Percentiles rank a stretch among this genome's conserved stretches.
phyloP scores from a whole-genome alignment of 2,329 filamentous ascomycete genomes.

The Ophiostoma sp. region DNA sequence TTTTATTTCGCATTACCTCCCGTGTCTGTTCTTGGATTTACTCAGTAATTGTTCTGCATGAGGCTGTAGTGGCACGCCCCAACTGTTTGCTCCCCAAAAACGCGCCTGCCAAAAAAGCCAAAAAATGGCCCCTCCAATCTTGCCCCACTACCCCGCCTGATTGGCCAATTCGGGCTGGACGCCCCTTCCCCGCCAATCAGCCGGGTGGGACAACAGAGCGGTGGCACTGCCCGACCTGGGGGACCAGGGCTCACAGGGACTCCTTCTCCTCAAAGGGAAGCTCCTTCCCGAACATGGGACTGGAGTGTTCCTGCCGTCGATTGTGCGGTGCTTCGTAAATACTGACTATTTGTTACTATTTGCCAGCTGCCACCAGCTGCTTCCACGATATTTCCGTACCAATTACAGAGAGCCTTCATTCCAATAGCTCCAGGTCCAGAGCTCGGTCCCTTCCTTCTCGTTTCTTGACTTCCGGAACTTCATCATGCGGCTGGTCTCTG shows the following conservation, averaged over 20 bases:
- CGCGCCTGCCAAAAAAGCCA: not conserved
- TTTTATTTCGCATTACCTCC: not conserved
- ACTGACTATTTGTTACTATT: not conserved
- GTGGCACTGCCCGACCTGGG: not conserved
- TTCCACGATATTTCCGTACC: not conserved
- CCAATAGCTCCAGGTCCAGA: not conserved
- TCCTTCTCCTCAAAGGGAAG: not conserved
- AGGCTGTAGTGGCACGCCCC: not conserved
- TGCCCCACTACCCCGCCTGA: not conserved
- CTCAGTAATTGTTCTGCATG: not conserved
- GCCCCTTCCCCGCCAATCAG: conserved; percentile 22
- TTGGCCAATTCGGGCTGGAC: conserved; percentile 13
- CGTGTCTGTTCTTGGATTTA: not conserved
- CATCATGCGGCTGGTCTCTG: conserved; percentile 5
- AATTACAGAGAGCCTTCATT: too few species aligned
- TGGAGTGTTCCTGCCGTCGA: not conserved
- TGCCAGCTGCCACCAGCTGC: conserved; percentile 18
- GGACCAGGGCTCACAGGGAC: not conserved
- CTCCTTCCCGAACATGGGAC: conserved; percentile 13
- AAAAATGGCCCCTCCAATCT: not conserved
- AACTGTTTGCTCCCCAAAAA: not conserved
- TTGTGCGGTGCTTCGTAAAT: not conserved
- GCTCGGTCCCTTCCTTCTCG: not conserved
- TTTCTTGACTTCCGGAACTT: not conserved
- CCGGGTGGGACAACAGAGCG: conserved; percentile 2